Evolutionary conservation across 1,284 basidiomycete species (phyloP).

Genomic region (Puccinia polysora): DNA sequence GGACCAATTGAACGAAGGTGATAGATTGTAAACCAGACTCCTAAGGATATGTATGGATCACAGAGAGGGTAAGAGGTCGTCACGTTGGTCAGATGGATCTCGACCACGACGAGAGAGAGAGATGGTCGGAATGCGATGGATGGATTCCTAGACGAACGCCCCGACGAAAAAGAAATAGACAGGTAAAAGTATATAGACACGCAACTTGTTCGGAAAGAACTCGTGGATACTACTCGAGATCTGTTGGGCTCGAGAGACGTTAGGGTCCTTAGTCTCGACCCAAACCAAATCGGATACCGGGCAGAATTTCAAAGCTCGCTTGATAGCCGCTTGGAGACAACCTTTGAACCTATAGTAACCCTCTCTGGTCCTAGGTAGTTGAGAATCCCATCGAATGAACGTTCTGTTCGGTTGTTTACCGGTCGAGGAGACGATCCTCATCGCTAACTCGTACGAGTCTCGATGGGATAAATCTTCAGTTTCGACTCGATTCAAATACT

Average conservation of each 20-base stretch:
- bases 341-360: slow-evolving; percentile 85
- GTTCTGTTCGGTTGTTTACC: slow-evolving; percentile 54
- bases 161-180: not conserved
- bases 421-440: not conserved
- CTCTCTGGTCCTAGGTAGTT: slow-evolving; percentile 76
- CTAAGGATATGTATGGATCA: slow-evolving; percentile 39
- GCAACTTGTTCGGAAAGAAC: slow-evolving; percentile 59
- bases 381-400: slow-evolving; percentile 76
- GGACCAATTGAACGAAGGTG: slow-evolving; percentile 89
- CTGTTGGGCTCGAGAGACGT: slow-evolving; percentile 69
- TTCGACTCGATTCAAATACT: slow-evolving; percentile 53
- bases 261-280: slow-evolving; percentile 79
- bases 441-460: not conserved
- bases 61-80: not conserved
- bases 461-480: slow-evolving; percentile 46
- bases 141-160: not conserved
- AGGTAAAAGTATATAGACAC: too few species aligned
- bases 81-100: too few species aligned
- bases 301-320: slow-evolving; percentile 71
- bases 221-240: slow-evolving; percentile 73
- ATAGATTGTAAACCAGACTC: slow-evolving; percentile 85
- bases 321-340: slow-evolving; percentile 75
- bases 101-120: too few species aligned
- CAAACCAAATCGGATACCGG: slow-evolving; percentile 54
- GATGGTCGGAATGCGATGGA: too few species aligned